Percentiles rank a stretch among this genome's conserved stretches.
These are phyloP conservation scores for Durusdinium trenchii DNA, from an alignment of 73 alveolate genomes.

Conservation along the genomic window DNA sequence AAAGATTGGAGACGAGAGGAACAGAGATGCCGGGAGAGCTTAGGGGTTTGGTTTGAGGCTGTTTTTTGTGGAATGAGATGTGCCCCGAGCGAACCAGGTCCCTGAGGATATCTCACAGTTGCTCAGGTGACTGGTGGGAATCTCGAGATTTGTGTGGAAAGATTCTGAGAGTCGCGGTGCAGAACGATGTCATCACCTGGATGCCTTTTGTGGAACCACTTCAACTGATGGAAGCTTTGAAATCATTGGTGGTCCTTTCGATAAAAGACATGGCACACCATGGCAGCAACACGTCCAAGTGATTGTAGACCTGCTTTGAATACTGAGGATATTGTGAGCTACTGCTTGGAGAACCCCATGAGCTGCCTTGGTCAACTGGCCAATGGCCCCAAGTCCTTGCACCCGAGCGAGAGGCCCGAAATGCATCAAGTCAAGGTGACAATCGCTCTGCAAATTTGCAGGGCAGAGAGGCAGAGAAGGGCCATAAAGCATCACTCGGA, in stretches of 20 bases:
- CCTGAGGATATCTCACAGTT: too few species aligned
- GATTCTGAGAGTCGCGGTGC: conserved; percentile 63
- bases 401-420: conserved; percentile 77
- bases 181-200: conserved; percentile 89
- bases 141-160: conserved; percentile 62
- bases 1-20: too few species aligned
- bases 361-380: conserved; percentile 82
- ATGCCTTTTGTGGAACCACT: conserved; percentile 85
- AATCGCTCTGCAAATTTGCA: not conserved
- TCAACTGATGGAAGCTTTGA: conserved; percentile 48
- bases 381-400: conserved; percentile 57
- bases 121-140: conserved; percentile 94
- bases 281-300: too few species aligned
- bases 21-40: not conserved
- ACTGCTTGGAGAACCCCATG: conserved; percentile 73
- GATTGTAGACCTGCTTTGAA: not conserved
- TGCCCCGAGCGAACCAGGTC: too few species aligned
- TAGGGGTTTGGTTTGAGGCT: not conserved
- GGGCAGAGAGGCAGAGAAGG: not conserved
- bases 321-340: conserved; percentile 48
- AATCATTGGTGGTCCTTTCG: too few species aligned
- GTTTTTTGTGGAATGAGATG: not conserved
- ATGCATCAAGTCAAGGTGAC: not conserved
- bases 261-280: not conserved
- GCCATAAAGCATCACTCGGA: not conserved